phyloP scores from a whole-genome alignment of 2,329 filamentous ascomycete genomes.

The Fusarium sp. region DNA sequence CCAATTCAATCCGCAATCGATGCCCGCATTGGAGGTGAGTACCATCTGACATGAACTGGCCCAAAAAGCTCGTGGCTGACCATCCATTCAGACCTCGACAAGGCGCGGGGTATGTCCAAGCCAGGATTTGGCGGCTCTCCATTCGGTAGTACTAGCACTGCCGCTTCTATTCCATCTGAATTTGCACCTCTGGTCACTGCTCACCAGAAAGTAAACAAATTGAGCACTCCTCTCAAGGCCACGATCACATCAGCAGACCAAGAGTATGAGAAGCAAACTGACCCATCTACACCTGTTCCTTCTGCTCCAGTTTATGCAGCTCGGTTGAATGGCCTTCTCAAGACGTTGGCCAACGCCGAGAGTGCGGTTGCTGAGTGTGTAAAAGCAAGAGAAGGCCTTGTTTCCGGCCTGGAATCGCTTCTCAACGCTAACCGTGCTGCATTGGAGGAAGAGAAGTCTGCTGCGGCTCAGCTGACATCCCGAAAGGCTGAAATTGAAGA shows the following conservation, averaged over 20 bases:
- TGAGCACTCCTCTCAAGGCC: constrained; percentile 73
- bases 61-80: constrained; percentile 20
- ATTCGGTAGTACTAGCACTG: constrained; percentile 68
- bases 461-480: constrained; percentile 70
- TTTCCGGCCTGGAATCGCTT: constrained; percentile 84
- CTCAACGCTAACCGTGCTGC: constrained; percentile 77
- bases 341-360: constrained; percentile 87
- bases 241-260: constrained; percentile 76
- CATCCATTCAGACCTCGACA: constrained; percentile 67
- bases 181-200: constrained; percentile 78
- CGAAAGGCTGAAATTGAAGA: constrained; percentile 78
- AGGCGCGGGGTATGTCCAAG: constrained; percentile 63
- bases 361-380: constrained; percentile 89
- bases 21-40: constrained; percentile 75
- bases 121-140: constrained; percentile 65
- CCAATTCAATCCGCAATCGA: constrained; percentile 86
- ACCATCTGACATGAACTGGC: background rate
- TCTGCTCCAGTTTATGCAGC: constrained; percentile 92
- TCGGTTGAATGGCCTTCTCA: constrained; percentile 87
- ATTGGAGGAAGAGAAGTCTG: constrained; percentile 74
- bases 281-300: constrained; percentile 73
- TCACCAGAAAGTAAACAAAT: constrained; percentile 79
- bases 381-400: constrained; percentile 81
- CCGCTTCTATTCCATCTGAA: constrained; percentile 74
- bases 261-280: constrained; percentile 86